These are phyloP conservation scores for Moesziomyces sp. DNA, from an alignment of 1,284 basidiomycete genomes.

Conservation along the genomic window DNA sequence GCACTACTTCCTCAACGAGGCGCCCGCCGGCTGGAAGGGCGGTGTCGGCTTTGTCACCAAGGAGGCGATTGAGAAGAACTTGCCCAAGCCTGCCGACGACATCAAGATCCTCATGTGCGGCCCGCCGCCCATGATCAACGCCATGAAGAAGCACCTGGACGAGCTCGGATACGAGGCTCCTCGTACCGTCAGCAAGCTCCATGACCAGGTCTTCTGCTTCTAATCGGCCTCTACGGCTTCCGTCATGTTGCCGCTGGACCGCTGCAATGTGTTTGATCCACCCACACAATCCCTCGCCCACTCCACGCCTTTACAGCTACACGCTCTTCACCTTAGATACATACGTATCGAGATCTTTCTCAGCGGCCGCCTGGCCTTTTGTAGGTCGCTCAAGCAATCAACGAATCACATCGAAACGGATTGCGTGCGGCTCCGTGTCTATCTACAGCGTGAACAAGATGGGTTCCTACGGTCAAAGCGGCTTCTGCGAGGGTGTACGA, in stretches of 20 bases:
- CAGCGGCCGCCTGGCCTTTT: neutral
- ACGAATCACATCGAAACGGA: no score
- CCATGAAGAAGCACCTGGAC: constrained; percentile 94
- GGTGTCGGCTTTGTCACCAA: constrained; percentile 92
- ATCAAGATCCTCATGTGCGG: constrained; percentile 71
- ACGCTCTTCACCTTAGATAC: neutral
- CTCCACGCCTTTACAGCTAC: no score
- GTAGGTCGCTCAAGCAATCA: neutral
- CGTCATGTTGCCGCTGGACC: neutral
- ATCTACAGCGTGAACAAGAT: neutral
- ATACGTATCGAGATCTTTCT: neutral
- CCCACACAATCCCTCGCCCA: no score
- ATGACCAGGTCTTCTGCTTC: constrained; percentile 63
- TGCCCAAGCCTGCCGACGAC: constrained; percentile 62
- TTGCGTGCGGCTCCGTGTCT: no score
- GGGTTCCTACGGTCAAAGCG: no score
- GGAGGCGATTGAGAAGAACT: constrained; percentile 82
- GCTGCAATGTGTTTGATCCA: neutral
- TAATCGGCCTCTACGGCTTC: constrained; percentile 12
- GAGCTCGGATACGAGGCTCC: constrained; percentile 88
- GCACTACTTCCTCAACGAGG: constrained; percentile 90
- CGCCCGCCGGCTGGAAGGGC: constrained; percentile 84
- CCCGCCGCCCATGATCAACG: constrained; percentile 94
- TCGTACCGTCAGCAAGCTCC: constrained; percentile 74
- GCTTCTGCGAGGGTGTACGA: no score